A percentile compares a stretch with the other conserved stretches of the same genome.
Conservation (phyloP, 306 rosid species). For the Castanea crenata region DNA sequence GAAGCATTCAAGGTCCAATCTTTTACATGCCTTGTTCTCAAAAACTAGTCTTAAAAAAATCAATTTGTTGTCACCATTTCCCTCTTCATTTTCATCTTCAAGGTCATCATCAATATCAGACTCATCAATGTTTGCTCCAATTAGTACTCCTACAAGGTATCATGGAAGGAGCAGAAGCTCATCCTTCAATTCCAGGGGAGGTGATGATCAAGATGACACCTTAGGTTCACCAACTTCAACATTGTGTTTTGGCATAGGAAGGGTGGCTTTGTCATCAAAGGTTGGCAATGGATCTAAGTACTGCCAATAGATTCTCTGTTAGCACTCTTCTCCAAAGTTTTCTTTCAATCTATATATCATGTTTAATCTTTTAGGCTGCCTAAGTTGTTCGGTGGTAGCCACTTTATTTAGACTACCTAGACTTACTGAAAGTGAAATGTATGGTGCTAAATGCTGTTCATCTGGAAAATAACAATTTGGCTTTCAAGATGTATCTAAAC, state of each 20-base stretch:
- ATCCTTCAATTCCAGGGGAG: constrained; percentile 44
- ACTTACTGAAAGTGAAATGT: neutral
- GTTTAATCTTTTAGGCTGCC: neutral
- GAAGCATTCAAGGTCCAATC: constrained; percentile 43
- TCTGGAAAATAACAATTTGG: constrained; percentile 10
- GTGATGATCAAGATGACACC: constrained; percentile 22
- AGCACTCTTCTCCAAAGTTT: constrained; percentile 18
- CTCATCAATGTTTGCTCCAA: constrained; percentile 25
- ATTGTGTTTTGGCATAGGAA: constrained; percentile 50
- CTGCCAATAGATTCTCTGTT: constrained; percentile 25
- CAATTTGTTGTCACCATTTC: constrained; percentile 3
- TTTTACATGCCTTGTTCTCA: constrained; percentile 36
- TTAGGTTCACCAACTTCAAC: constrained; percentile 45
- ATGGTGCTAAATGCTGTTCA: constrained; percentile 15
- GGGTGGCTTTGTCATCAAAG: neutral
- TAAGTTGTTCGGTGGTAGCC: neutral
- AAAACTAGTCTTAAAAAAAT: constrained; percentile 41
- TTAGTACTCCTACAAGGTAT: neutral
- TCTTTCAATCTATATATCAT: constrained; percentile 14
- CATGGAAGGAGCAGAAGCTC: constrained; percentile 37
- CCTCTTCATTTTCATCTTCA: neutral
- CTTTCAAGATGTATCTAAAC: constrained; percentile 15
- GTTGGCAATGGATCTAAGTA: constrained; percentile 9
- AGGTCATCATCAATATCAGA: constrained; percentile 19
- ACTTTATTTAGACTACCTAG: neutral